Percentiles rank a stretch among this genome's conserved stretches.
phyloP scores from a whole-genome alignment of 352 stramenopile species.

The Phytopythium aichiense region DNA sequence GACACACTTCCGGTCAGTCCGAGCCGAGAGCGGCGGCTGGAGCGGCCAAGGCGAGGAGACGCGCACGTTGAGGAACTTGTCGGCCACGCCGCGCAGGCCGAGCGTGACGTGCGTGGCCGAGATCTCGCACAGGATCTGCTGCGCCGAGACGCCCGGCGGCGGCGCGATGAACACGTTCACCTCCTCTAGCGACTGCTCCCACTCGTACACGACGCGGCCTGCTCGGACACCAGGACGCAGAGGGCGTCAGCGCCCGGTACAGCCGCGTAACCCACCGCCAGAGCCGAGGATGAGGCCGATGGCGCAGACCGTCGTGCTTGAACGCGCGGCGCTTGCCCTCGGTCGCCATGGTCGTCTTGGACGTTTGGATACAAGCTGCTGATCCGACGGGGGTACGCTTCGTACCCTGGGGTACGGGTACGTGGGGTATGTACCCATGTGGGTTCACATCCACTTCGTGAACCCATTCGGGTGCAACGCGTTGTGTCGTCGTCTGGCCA shows the following conservation, averaged over 20 bases:
- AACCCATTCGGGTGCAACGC: neutral
- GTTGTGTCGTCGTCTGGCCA: neutral
- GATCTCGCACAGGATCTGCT: slow-evolving; percentile 90
- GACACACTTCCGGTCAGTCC: neutral
- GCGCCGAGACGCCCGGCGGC: slow-evolving; percentile 76
- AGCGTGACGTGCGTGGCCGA: slow-evolving; percentile 83
- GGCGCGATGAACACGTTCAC: slow-evolving; percentile 95
- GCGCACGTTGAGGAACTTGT: slow-evolving; percentile 92
- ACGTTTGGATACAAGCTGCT: neutral
- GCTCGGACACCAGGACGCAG: neutral
- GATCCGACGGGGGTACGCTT: no score
- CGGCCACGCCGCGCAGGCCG: slow-evolving; percentile 80
- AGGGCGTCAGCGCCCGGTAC: neutral
- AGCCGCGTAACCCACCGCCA: neutral
- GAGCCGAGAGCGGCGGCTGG: no score
- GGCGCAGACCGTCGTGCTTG: slow-evolving; percentile 54
- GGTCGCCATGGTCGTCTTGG: slow-evolving; percentile 31
- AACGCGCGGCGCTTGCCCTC: slow-evolving; percentile 47
- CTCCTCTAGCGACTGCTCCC: slow-evolving; percentile 95
- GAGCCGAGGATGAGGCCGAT: neutral
- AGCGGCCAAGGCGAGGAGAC: neutral
- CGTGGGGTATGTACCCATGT: no score
- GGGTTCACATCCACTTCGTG: no score
- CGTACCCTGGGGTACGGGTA: no score
- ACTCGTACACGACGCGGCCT: slow-evolving; percentile 94